These are phyloP conservation scores for Penstemon eatonii DNA, from an alignment of 257 asterid species.

Conservation along the genomic window DNA sequence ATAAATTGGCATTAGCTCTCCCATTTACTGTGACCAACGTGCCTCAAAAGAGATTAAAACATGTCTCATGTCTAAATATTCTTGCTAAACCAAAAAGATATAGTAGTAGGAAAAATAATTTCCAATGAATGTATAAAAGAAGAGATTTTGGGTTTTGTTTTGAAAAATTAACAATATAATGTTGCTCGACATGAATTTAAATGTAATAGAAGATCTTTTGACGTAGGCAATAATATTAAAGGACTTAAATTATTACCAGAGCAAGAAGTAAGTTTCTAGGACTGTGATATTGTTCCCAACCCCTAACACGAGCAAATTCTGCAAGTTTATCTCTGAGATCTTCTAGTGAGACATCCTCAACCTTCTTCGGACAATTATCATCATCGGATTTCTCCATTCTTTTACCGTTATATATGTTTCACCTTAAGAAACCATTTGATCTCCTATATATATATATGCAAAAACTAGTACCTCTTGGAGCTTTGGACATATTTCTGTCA, in stretches of 20 bases:
- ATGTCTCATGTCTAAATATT: background rate
- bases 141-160: too few species aligned
- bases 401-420: background rate
- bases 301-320: constrained; percentile 56
- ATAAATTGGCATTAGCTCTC: too few species aligned
- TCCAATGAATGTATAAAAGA: too few species aligned
- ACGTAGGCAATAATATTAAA: too few species aligned
- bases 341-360: constrained; percentile 57
- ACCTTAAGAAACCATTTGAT: background rate
- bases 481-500: too few species aligned
- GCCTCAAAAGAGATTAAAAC: too few species aligned
- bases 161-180: too few species aligned
- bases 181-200: too few species aligned
- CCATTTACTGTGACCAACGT: too few species aligned
- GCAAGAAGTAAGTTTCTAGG: constrained; percentile 74
- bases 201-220: background rate
- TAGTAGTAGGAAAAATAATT: too few species aligned
- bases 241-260: constrained; percentile 33
- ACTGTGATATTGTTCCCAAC: constrained; percentile 62
- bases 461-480: background rate
- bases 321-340: constrained; percentile 54
- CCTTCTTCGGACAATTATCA: constrained; percentile 29
- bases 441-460: constrained; percentile 41
- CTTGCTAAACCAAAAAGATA: background rate
- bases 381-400: constrained; percentile 41